A percentile compares a stretch with the other conserved stretches of the same genome.
Evolutionary conservation across 805 yeast genomes (phyloP).

Genomic region (Yarrowia sp.): DNA sequence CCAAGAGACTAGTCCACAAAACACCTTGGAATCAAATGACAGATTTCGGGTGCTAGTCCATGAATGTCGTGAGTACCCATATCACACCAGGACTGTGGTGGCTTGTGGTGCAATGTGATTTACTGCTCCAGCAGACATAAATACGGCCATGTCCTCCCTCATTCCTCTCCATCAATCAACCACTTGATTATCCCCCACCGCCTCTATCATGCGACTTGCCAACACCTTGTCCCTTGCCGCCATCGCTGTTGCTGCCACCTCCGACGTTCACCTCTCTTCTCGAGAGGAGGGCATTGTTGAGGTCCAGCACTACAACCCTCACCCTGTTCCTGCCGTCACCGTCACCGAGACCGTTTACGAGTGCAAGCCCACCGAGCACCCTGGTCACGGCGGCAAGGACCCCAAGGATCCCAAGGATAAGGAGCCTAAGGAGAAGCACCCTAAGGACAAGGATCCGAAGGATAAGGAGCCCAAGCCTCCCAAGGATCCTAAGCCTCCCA

Average conservation of each 20-base stretch:
- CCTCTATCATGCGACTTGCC: not conserved
- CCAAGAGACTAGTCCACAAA: conserved; percentile 3
- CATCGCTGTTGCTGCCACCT: not conserved
- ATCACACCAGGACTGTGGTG: no score
- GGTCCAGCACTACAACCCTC: not conserved
- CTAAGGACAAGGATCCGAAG: no score
- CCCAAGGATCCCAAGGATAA: no score
- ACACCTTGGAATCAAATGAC: not conserved
- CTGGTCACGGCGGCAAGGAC: no score
- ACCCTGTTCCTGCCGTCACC: not conserved
- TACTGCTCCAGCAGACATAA: no score
- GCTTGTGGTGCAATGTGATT: no score
- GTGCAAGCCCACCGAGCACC: not conserved
- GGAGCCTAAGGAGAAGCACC: no score
- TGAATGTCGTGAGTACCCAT: no score
- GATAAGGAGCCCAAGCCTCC: no score
- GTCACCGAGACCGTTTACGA: not conserved
- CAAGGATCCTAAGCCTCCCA: no score
- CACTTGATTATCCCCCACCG: not conserved
- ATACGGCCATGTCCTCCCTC: not conserved
- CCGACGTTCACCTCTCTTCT: not conserved
- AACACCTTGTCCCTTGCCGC: conserved; percentile 2
- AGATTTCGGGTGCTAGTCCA: not conserved
- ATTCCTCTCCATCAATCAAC: not conserved
- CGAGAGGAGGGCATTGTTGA: not conserved